Conservation (phyloP, 1,284 basidiomycete species). For the Anthracocystis setariae region DNA sequence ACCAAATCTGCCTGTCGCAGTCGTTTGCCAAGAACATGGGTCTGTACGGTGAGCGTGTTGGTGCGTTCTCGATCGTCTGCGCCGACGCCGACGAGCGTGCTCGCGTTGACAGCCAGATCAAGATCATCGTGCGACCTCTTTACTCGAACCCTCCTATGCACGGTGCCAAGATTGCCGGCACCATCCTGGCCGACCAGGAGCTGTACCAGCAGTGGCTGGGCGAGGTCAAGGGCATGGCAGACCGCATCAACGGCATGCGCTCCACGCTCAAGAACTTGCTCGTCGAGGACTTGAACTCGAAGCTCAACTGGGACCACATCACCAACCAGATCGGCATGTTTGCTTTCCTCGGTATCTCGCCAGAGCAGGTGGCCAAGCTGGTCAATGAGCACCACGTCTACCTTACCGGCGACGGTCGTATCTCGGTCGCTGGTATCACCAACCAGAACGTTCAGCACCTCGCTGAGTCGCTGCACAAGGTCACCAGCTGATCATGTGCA, state of each 20-base stretch:
- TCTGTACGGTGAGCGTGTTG: slow-evolving; percentile 68
- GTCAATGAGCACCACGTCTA: slow-evolving; percentile 68
- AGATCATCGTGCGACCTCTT: slow-evolving; percentile 95
- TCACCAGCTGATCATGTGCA: slow-evolving; percentile 35
- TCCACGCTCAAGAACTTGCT: slow-evolving; percentile 64
- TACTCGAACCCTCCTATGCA: slow-evolving; percentile 98
- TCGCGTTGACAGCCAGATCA: slow-evolving; percentile 70
- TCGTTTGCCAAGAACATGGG: slow-evolving; percentile 68
- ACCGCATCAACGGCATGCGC: slow-evolving; percentile 68
- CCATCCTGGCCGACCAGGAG: slow-evolving; percentile 68
- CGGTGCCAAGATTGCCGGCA: slow-evolving; percentile 70
- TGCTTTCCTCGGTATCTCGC: slow-evolving; percentile 65
- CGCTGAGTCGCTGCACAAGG: slow-evolving; percentile 64
- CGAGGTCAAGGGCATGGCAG: slow-evolving; percentile 68
- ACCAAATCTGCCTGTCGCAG: slow-evolving; percentile 64
- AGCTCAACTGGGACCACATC: slow-evolving; percentile 69
- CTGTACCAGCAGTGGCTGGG: slow-evolving; percentile 69
- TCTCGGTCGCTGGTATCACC: slow-evolving; percentile 68
- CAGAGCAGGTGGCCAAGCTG: slow-evolving; percentile 67
- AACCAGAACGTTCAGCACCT: slow-evolving; percentile 65
- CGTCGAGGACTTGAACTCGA: slow-evolving; percentile 65
- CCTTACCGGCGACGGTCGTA: slow-evolving; percentile 68
- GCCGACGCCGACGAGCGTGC: slow-evolving; percentile 63
- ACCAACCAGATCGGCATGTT: slow-evolving; percentile 69
- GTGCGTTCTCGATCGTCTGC: slow-evolving; percentile 62